Percentiles rank a stretch among this genome's conserved stretches.
Evolutionary conservation across 2,329 filamentous ascomycete species (phyloP).

Genomic region (Ophiosphaerella herpotricha): DNA sequence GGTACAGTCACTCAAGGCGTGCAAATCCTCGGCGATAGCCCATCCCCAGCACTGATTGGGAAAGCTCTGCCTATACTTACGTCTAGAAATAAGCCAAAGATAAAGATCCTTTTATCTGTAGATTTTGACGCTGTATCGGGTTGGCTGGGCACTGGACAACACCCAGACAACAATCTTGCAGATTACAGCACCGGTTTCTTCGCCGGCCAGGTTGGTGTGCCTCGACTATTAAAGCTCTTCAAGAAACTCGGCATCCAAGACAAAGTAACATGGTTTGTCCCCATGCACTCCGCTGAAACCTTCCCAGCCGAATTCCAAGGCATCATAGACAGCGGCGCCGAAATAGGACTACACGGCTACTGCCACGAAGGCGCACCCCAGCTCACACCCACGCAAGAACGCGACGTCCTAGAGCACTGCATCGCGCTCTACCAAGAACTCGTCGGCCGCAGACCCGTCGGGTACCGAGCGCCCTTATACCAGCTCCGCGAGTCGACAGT

Average conservation of each 20-base stretch:
- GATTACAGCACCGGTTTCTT: conserved; percentile 63
- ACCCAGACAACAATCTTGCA: conserved; percentile 58
- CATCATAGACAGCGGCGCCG: conserved; percentile 58
- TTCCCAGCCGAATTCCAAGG: conserved; percentile 58
- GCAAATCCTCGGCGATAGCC: conserved; percentile 2
- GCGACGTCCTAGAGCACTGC: conserved; percentile 56
- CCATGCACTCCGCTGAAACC: conserved; percentile 63
- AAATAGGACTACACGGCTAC: conserved; percentile 59
- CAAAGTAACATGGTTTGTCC: conserved; percentile 64
- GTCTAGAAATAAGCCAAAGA: conserved; percentile 24
- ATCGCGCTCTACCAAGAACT: conserved; percentile 51
- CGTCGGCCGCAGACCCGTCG: conserved; percentile 52
- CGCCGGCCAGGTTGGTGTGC: conserved; percentile 61
- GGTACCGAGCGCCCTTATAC: conserved; percentile 59
- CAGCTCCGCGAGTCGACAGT: conserved; percentile 56
- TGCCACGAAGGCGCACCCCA: conserved; percentile 54
- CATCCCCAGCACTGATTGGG: not conserved
- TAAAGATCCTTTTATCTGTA: conserved; percentile 49
- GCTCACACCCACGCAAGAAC: conserved; percentile 55
- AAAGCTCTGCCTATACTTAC: not conserved
- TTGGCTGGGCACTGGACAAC: conserved; percentile 62
- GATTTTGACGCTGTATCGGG: conserved; percentile 66
- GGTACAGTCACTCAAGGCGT: conserved; percentile 17
- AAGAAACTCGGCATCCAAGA: conserved; percentile 56
- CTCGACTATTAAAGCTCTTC: conserved; percentile 60